Base-by-base conservation (phyloP, 768 basidiomycete species). In the Phylloporus sp. region DNA sequence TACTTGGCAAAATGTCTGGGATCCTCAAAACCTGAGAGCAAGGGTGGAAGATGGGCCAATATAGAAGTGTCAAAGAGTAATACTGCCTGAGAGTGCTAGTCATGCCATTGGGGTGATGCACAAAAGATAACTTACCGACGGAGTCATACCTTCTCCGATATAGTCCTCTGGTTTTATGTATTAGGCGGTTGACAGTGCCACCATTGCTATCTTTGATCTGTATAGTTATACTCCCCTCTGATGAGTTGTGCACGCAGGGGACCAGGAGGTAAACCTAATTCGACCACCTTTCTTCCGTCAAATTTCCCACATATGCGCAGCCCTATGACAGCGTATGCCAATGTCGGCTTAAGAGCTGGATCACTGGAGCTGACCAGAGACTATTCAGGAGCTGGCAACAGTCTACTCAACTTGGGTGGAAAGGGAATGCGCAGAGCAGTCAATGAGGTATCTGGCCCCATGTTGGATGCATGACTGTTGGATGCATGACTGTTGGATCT, bases 31-130 rank as follows among this genome's bases (percentile, higher is more conserved):
- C 78, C 70, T 15, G 76, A 66, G 23, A 78, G 31, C 13, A 90
- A 66, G 6, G 76, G 68, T 2, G 75, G 70, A 15, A 86, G 81
- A 63, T 87, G 80, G 27, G 65, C 73, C 0, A 75, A 69, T 0
- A 80, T 77, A 0, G 92, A 88, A 11, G 88, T 79, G 58, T 94
- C 89, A 40, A 95, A 67, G 35, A 93, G 70, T 6, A 93, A 64
- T 22, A 85, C 65, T 4, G 76, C 83, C 82, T 89, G 57, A 24
- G 32, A 42, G 41, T 28, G 16, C 12, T 36, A 29, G 28, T 10
- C 15, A n/a, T 22, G 3, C 15, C 7, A 23, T 47, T 5, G 10
- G 23, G 28, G 27, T 18, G 20, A 47, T 35, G 29, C 34, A 44
- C 5, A 20, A 20, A 26, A 24, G 26, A 26, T 23, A 29, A 60